Conservation (phyloP, 768 basidiomycete species). For the Lepiota venenata region DNA sequence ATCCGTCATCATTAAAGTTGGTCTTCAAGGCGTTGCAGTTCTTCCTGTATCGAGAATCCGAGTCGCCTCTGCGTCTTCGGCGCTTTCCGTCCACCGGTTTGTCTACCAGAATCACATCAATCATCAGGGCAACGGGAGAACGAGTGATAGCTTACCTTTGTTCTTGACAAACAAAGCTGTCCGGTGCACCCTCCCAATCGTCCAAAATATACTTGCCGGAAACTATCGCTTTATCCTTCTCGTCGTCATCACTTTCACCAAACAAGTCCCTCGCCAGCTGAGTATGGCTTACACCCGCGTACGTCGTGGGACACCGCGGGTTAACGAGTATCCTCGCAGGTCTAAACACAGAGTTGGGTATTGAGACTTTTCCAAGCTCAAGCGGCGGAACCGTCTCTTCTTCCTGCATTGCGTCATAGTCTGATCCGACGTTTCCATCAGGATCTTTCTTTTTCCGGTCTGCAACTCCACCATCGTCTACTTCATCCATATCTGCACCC, state of each 20-base stretch:
- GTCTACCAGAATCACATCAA: constrained; percentile 35
- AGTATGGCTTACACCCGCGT: constrained; percentile 95
- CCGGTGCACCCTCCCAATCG: constrained; percentile 96
- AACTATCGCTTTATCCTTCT: constrained; percentile 46
- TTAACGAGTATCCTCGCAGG: constrained; percentile 94
- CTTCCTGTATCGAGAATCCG: constrained; percentile 80
- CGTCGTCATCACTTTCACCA: constrained; percentile 71
- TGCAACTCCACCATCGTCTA: constrained; percentile 28
- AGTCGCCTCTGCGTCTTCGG: constrained; percentile 85
- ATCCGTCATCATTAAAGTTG: background rate
- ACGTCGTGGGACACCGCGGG: constrained; percentile 95
- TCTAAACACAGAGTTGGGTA: constrained; percentile 85
- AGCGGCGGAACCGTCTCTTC: constrained; percentile 38
- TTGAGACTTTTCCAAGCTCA: constrained; percentile 43
- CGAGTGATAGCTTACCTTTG: constrained; percentile 52
- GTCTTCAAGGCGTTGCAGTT: constrained; percentile 35
- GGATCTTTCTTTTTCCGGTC: constrained; percentile 41
- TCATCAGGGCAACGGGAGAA: constrained; percentile 2
- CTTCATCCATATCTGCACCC: constrained; percentile 27
- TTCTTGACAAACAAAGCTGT: constrained; percentile 98
- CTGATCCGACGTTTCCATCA: constrained; percentile 83
- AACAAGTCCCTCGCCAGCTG: constrained; percentile 95
- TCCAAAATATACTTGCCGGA: constrained; percentile 80
- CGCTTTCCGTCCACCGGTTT: constrained; percentile 86
- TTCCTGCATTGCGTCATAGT: constrained; percentile 82